Conservation (phyloP, 257 asterid genomes). For the Solanum megistacrolobum region DNA sequence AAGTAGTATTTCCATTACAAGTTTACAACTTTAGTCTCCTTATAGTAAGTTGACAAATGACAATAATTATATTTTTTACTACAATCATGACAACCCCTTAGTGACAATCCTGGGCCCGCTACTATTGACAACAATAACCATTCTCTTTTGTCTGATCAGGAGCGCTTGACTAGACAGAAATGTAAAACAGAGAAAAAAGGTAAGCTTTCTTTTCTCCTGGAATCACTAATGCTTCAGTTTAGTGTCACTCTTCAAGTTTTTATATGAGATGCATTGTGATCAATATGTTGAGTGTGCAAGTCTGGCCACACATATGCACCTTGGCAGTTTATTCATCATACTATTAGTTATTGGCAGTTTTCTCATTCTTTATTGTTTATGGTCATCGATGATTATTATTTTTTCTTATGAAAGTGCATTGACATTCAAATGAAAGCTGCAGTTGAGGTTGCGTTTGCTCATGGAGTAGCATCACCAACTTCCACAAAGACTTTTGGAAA, state of each 20-base stretch:
- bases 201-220: conserved; percentile 15
- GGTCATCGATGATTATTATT: background rate
- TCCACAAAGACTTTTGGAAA: conserved; percentile 29
- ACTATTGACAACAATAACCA: background rate
- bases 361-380: background rate
- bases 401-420: background rate
- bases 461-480: conserved; percentile 27
- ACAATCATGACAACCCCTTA: background rate
- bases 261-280: background rate
- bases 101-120: background rate
- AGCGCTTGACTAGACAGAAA: conserved; percentile 28
- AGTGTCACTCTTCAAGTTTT: background rate
- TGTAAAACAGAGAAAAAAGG: conserved; percentile 43
- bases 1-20: background rate
- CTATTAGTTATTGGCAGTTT: background rate
- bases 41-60: background rate
- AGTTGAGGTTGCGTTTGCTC: conserved; percentile 41
- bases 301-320: background rate
- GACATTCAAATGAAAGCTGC: conserved; percentile 24
- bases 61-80: background rate
- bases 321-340: background rate
- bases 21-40: background rate
- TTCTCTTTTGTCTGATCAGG: conserved; percentile 23
- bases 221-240: background rate
- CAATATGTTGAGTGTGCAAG: background rate